A percentile compares a stretch with the other conserved stretches of the same genome.
Evolutionary conservation across 1,139 yeast genomes (phyloP).

Genomic region (Debaryomyces coudertii): DNA sequence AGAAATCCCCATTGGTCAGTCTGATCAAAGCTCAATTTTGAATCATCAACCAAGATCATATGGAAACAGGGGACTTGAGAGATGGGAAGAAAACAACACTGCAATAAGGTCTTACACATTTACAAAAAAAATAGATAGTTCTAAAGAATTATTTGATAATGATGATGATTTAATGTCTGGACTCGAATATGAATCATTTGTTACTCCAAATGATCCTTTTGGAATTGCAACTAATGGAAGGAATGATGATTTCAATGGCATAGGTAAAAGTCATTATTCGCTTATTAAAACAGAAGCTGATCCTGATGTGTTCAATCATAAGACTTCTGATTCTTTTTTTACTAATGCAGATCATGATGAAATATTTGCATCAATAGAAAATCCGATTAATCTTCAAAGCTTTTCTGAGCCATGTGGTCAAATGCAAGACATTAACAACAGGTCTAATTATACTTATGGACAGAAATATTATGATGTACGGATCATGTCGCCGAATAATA

Average conservation of each 20-base stretch:
- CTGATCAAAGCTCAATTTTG: neutral
- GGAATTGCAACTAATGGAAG: too few species aligned
- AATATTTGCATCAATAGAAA: neutral
- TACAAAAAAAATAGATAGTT: neutral
- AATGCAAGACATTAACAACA: neutral
- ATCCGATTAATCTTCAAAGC: neutral
- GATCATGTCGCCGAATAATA: neutral
- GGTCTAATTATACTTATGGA: neutral
- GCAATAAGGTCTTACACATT: neutral
- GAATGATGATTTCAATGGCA: neutral
- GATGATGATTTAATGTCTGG: neutral
- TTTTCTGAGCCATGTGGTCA: neutral
- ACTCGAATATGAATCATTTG: neutral
- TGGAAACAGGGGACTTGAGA: neutral
- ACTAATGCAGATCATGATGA: neutral
- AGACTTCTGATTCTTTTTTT: neutral
- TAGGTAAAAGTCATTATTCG: neutral
- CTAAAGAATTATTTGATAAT: neutral
- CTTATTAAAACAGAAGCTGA: neutral
- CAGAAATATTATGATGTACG: neutral
- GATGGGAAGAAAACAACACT: neutral
- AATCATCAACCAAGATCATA: conserved; percentile 6
- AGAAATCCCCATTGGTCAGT: neutral
- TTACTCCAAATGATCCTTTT: neutral
- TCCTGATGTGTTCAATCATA: neutral